These are phyloP conservation scores for Seiridium cupressi DNA, from an alignment of 2,329 filamentous ascomycete genomes.

Conservation along the genomic window DNA sequence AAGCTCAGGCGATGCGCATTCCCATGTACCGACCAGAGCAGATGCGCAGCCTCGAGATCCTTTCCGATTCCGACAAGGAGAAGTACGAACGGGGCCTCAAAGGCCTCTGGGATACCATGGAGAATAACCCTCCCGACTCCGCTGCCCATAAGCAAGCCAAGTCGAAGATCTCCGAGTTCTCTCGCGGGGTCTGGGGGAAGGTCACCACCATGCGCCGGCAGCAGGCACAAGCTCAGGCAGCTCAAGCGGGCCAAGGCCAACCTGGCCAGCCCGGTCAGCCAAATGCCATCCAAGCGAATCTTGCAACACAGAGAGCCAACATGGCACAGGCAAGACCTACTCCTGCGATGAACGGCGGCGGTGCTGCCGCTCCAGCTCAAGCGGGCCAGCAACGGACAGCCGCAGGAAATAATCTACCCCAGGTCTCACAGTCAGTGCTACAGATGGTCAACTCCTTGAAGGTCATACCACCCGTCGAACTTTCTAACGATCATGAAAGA, in stretches of 20 bases:
- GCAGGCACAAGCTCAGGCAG: conserved; percentile 17
- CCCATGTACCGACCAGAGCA: conserved; percentile 51
- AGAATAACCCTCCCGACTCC: conserved; percentile 45
- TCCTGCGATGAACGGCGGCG: conserved; percentile 7
- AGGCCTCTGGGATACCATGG: conserved; percentile 48
- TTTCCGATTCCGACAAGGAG: conserved; percentile 53
- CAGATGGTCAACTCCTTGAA: neutral
- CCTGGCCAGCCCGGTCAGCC: neutral
- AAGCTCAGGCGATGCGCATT: conserved; percentile 14
- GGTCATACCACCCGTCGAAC: neutral
- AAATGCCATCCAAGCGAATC: neutral
- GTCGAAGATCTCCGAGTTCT: conserved; percentile 60
- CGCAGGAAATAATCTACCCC: neutral
- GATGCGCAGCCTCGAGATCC: conserved; percentile 47
- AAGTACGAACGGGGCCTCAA: conserved; percentile 60
- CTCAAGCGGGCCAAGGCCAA: conserved; percentile 14
- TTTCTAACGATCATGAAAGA: conserved; percentile 15
- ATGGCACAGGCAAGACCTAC: neutral
- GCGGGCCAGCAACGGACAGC: neutral
- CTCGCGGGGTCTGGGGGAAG: conserved; percentile 53
- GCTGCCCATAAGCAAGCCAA: conserved; percentile 48
- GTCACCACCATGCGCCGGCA: conserved; percentile 35
- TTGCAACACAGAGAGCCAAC: conserved; percentile 6
- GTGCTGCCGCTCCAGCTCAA: neutral
- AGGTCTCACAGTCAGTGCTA: neutral